phyloP scores from a whole-genome alignment of 2,329 filamentous ascomycete genomes.

The Sclerotinia borealis region DNA sequence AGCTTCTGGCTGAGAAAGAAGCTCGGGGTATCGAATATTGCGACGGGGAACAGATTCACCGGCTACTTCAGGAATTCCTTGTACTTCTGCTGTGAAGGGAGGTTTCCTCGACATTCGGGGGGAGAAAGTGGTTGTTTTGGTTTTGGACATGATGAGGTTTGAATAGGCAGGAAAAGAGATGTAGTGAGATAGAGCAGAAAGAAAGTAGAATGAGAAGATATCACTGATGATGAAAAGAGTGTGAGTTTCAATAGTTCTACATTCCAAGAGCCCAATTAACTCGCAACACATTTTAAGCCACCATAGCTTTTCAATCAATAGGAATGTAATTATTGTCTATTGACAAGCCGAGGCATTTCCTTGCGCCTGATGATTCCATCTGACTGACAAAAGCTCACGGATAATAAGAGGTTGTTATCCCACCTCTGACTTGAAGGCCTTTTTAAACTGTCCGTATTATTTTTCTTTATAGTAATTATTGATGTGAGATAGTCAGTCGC shows the following conservation, averaged over 20 bases:
- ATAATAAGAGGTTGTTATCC: not conserved
- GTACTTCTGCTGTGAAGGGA: constrained; percentile 55
- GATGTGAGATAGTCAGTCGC: not conserved
- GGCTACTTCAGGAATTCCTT: constrained; percentile 48
- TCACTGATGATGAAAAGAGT: not conserved
- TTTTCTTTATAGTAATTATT: not conserved
- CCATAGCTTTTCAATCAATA: not conserved
- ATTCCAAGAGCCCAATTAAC: not conserved
- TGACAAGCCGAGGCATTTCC: not conserved
- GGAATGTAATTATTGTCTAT: not conserved
- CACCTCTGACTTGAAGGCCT: not conserved
- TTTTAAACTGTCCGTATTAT: no score
- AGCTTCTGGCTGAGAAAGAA: not conserved
- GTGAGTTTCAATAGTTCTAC: not conserved
- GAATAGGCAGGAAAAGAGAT: not conserved
- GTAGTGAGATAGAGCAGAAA: not conserved
- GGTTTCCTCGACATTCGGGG: constrained; percentile 34
- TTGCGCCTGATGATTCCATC: not conserved
- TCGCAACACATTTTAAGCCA: not conserved
- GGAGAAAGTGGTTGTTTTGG: constrained; percentile 4
- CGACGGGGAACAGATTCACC: constrained; percentile 63
- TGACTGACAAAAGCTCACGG: not conserved
- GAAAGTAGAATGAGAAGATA: not conserved
- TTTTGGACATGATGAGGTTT: constrained; percentile 4
- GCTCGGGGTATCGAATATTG: constrained; percentile 47